Conservation (phyloP, 345 rosid species). For the Lepidium sativum region DNA sequence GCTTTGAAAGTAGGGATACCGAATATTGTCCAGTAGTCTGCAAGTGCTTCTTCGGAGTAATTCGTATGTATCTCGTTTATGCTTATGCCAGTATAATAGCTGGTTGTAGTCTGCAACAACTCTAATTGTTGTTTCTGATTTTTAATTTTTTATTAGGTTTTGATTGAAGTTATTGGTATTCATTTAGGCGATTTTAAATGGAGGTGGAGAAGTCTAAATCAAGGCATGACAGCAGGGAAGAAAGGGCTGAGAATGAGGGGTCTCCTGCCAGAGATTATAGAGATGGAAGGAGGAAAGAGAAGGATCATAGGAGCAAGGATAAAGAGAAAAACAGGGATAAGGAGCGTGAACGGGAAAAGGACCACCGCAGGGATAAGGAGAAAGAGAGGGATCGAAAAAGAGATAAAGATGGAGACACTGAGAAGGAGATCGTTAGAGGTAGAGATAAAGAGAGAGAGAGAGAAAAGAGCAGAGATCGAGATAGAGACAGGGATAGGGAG, state of each 20-base stretch:
- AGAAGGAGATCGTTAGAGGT: slow-evolving; percentile 30
- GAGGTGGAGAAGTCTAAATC: slow-evolving; percentile 23
- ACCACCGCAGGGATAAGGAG: slow-evolving; percentile 35
- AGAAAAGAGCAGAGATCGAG: slow-evolving; percentile 32
- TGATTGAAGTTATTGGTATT: slow-evolving; percentile 7
- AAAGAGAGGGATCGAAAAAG: slow-evolving; percentile 34
- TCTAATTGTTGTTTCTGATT: not conserved
- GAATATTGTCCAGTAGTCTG: not conserved
- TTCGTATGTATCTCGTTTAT: not conserved
- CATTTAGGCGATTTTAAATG: slow-evolving; percentile 6
- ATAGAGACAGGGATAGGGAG: slow-evolving; percentile 29
- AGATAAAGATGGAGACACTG: slow-evolving; percentile 33
- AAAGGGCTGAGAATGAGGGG: slow-evolving; percentile 16
- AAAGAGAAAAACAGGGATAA: slow-evolving; percentile 39
- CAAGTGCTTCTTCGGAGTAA: not conserved
- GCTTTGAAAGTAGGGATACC: not conserved
- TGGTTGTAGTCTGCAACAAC: not conserved
- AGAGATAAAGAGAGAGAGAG: slow-evolving; percentile 38
- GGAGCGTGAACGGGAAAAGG: slow-evolving; percentile 38
- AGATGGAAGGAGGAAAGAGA: slow-evolving; percentile 42
- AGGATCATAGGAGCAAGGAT: slow-evolving; percentile 38
- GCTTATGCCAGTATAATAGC: not conserved
- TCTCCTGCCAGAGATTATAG: slow-evolving; percentile 27
- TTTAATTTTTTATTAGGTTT: not conserved
- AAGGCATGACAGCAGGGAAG: slow-evolving; percentile 28